Evolutionary conservation across 192 early-diverging fungal genomes (phyloP).

Genomic region (Backusella tarrabulga): DNA sequence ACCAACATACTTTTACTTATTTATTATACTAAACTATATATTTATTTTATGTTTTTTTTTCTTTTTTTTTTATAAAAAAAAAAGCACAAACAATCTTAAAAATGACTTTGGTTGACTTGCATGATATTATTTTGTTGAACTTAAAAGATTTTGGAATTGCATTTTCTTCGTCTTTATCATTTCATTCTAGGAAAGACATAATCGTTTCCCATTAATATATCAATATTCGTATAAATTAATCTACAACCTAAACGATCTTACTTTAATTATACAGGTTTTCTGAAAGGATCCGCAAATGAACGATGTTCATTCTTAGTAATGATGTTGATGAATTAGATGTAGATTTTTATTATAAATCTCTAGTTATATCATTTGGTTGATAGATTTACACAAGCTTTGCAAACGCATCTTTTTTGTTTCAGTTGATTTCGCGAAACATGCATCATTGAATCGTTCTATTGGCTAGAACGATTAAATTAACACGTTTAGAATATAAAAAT

Average conservation of each 20-base stretch:
- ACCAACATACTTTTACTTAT: neutral
- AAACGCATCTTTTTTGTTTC: neutral
- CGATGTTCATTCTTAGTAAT: too few relatives aligned
- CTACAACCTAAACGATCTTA: neutral
- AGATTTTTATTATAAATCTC: too few relatives aligned
- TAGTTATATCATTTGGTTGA: neutral
- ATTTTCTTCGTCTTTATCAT: too few relatives aligned
- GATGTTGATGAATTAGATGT: too few relatives aligned
- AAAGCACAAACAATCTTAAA: too few relatives aligned
- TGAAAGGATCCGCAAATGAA: too few relatives aligned
- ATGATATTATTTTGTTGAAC: too few relatives aligned
- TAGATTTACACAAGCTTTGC: neutral
- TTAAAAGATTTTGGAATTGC: neutral
- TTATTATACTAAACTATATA: neutral
- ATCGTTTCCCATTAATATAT: neutral
- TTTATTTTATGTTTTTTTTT: neutral
- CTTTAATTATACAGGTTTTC: neutral
- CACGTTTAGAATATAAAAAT: neutral
- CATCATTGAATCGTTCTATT: neutral
- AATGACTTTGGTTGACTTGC: too few relatives aligned
- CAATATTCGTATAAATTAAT: neutral
- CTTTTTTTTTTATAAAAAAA: neutral
- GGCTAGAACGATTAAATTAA: neutral
- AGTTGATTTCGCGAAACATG: neutral
- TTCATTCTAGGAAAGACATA: neutral